Conservation (phyloP, 352 stramenopile genomes). For the Phytophthora agathidicida region DNA sequence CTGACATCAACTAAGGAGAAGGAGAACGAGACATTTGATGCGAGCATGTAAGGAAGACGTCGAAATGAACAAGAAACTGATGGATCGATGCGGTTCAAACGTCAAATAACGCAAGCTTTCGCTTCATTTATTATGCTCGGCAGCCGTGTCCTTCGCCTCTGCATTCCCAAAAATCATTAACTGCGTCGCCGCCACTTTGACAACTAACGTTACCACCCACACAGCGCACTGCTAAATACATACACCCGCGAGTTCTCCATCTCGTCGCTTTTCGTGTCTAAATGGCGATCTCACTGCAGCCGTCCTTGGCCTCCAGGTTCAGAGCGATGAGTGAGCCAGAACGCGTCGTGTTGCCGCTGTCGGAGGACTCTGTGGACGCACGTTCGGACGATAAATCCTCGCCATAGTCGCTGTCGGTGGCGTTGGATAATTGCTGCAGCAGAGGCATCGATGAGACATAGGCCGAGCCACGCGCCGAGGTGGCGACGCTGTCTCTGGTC, state of each 20-base stretch:
- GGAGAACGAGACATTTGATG: neutral
- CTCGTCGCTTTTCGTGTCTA: constrained; percentile 21
- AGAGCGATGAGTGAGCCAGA: constrained; percentile 46
- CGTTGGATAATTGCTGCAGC: constrained; percentile 32
- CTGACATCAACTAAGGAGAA: constrained; percentile 63
- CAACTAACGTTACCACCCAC: constrained; percentile 22
- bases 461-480: constrained; percentile 12
- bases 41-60: neutral
- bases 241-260: constrained; percentile 15
- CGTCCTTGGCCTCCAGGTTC: constrained; percentile 39
- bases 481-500: constrained; percentile 25
- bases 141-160: neutral
- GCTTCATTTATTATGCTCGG: constrained; percentile 38
- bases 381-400: constrained; percentile 26
- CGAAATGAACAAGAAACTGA: constrained; percentile 1
- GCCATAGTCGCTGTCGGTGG: constrained; percentile 34
- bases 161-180: constrained; percentile 21
- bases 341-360: constrained; percentile 30
- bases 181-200: constrained; percentile 14
- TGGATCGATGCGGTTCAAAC: constrained; percentile 14
- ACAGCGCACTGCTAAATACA: constrained; percentile 39
- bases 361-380: constrained; percentile 26
- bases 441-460: constrained; percentile 35
- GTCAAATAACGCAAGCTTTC: constrained; percentile 27
- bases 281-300: constrained; percentile 44